Base-by-base conservation (phyloP, 2,329 filamentous ascomycete genomes). In the Ophiostoma perfectum region DNA sequence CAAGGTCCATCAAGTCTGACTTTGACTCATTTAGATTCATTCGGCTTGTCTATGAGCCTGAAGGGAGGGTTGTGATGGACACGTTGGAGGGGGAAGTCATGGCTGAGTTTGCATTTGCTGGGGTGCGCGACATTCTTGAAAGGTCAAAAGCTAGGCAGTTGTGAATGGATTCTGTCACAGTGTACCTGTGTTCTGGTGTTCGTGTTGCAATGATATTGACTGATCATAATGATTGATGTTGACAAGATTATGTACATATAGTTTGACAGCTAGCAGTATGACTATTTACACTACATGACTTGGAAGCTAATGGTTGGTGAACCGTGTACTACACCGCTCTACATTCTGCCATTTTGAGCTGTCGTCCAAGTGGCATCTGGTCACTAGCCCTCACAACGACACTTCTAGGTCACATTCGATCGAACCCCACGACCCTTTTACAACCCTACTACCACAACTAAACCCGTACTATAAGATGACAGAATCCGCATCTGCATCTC, bases 401-500 rank as follows among this genome's bases (percentile, higher is more conserved):
- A 9, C n/a, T 38, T 44, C 55, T 9, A 55, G 49, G 18, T 18
- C n/a, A 55, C 49, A 9, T 27, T 18, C 8, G 14, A 55, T 12
- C 42, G n/a, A 18, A 11, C 38, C 38, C 58, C 12, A 63, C 52
- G 47, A 49, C 27, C n/a, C 5, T 52, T 14, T 16, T 18, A 63
- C 38, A 12, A 18, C 36, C 12, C 2, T 9, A 63, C 6, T 39
- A 16, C n/a, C 52, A 27, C 52, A 38, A 6, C 14, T n/a, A 62
- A 36, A 58, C 6, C 3, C 36, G 4, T 14, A 42, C 14, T 2
- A 65, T 63, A 58, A 44, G 5, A 83, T 83, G 81, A 76, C 79
- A 5, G 80, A 83, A 60, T 73, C 75, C 58, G 63, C 63, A 39
- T 77, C 76, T 14, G 74, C 78, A 73, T 72, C 70, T 5, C 45